Conservation (phyloP, 2,329 filamentous ascomycete genomes). For the Zelopaecilomyces penicillatus region DNA sequence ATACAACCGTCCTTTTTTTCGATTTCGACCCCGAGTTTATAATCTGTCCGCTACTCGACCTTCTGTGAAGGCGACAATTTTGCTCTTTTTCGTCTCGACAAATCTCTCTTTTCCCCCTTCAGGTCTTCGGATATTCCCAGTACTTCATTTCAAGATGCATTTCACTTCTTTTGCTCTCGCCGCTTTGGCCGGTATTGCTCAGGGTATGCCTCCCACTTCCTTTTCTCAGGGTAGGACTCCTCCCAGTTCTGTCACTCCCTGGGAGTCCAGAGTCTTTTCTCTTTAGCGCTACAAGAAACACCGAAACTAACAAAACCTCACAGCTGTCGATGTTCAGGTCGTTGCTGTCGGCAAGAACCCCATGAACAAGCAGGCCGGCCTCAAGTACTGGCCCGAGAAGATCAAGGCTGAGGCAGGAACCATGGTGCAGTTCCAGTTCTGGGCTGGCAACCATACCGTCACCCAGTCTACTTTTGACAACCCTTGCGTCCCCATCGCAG, state of each 20-base stretch:
- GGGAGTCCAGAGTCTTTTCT: too few species aligned
- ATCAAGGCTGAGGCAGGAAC: constrained; percentile 55
- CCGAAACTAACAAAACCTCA: too few species aligned
- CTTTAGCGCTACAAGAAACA: too few species aligned
- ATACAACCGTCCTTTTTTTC: constrained; percentile 6
- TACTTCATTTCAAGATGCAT: constrained; percentile 38
- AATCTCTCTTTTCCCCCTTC: constrained; percentile 16
- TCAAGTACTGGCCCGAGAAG: constrained; percentile 59
- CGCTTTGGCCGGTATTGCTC: constrained; percentile 39
- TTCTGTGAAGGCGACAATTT: constrained; percentile 5
- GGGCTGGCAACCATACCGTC: constrained; percentile 65
- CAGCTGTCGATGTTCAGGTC: constrained; percentile 45
- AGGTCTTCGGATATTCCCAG: constrained; percentile 9
- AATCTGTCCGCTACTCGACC: not conserved
- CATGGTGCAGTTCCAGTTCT: constrained; percentile 61
- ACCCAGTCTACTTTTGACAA: constrained; percentile 67
- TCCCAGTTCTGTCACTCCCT: too few species aligned
- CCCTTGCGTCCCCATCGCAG: constrained; percentile 56
- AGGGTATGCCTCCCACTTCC: constrained; percentile 26
- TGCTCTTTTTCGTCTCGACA: constrained; percentile 14
- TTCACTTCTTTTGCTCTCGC: constrained; percentile 39
- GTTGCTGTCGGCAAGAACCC: constrained; percentile 52
- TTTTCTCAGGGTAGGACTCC: too few species aligned
- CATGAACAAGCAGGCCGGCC: constrained; percentile 38
- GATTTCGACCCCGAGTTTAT: too few species aligned